Base-by-base conservation (phyloP, 495 filamentous ascomycete genomes). In the Aspergillus carlsbadensis region DNA sequence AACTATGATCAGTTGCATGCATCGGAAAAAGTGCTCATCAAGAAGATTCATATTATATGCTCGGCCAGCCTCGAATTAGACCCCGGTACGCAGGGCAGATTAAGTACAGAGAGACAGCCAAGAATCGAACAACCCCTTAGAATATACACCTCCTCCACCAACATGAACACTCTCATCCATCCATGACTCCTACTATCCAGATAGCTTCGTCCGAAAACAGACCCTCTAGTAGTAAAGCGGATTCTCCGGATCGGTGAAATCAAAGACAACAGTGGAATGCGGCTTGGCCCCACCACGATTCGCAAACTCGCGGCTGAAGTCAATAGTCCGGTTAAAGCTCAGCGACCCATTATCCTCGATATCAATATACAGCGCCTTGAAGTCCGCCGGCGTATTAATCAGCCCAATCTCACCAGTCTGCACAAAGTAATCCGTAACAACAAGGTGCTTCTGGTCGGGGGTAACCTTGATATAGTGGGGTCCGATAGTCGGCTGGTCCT, bases 391-490 rank as follows among this genome's bases (percentile, higher is more conserved):
- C 0, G 82, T 85, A 57, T 87, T 87, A 54, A 87, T 78, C 6
- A 86, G 68, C 5, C 78, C 78, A 50, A 86, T 84, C 6, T 81
- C 75, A 33, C 82, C 83, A 5, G 82, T 82, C 69, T 87, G 84
- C 1, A 87, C 78, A 58, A 87, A 87, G 71, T 87, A 87, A 50
- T 84, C 84, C 10, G 78, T 83, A 33, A 86, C 82, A 8, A 86
- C 70, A 40, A 85, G 57, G 61, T 87, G 81, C 71, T 81, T 81
- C 70, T 84, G 79, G 63, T 86, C 84, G 0, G 83, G 84, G 8
- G 82, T 80, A 61, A 87, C 74, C 71, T 85, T 86, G 68, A 85
- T 69, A 56, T 85, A 85, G 67, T 87, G 84, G 0, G 84, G 83
- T 6, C 84, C 82, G 47, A 84, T 74, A 52, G 77, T 82, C 21